phyloP scores from a whole-genome alignment of 148 eudicot genomes.

The Agrostemma githago region DNA sequence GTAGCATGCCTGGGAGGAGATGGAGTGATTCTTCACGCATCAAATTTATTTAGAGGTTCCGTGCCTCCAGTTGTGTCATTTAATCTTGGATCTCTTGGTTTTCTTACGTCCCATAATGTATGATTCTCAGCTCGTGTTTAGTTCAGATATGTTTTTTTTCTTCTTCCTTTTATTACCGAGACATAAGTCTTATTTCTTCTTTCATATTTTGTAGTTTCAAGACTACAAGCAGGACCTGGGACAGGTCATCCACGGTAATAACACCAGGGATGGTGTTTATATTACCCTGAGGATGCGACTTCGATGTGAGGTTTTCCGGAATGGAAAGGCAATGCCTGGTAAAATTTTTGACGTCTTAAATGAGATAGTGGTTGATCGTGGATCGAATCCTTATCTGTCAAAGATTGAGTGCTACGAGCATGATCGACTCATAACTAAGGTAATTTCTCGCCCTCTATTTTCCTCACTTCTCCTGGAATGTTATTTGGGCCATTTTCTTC shows the following conservation, averaged over 20 bases:
- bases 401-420: slow-evolving; percentile 97
- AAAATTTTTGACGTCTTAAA: slow-evolving; percentile 94
- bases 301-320: slow-evolving; percentile 82
- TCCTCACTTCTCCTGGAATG: neutral
- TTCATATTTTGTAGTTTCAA: slow-evolving; percentile 59
- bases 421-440: slow-evolving; percentile 95
- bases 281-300: slow-evolving; percentile 97
- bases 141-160: neutral
- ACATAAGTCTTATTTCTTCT: neutral
- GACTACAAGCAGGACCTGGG: slow-evolving; percentile 68
- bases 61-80: slow-evolving; percentile 98
- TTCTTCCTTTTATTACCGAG: slow-evolving; percentile 3
- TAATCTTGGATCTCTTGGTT: slow-evolving; percentile 98
- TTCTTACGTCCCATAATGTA: slow-evolving; percentile 90
- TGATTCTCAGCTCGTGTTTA: slow-evolving; percentile 25
- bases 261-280: slow-evolving; percentile 89
- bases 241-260: slow-evolving; percentile 87
- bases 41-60: slow-evolving; percentile 82
- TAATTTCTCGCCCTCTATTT: slow-evolving; percentile 14
- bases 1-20: slow-evolving; percentile 97
- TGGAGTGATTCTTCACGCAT: slow-evolving; percentile 95
- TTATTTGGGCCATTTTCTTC: neutral
- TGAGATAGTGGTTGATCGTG: slow-evolving; percentile 97
- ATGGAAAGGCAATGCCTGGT: slow-evolving; percentile 85
- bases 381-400: slow-evolving; percentile 94